These are phyloP conservation scores for Aspergillus nanangensis DNA, from an alignment of 495 filamentous ascomycete species.

Conservation along the genomic window DNA sequence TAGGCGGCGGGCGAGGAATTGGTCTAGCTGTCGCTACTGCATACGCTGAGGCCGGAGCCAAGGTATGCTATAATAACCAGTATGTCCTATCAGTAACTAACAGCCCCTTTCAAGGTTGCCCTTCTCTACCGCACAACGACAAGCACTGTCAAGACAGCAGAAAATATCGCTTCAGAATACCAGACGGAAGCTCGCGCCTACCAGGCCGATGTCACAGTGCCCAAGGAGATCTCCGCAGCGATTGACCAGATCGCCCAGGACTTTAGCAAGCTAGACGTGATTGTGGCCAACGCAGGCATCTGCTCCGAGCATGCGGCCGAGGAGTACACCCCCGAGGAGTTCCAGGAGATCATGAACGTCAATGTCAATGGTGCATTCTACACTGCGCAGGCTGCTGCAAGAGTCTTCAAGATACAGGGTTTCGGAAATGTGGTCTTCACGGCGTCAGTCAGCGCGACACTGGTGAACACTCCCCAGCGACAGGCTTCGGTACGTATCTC, in stretches of 20 bases:
- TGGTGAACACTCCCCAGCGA: conserved; percentile 28
- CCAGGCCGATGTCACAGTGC: conserved; percentile 57
- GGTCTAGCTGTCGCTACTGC: conserved; percentile 63
- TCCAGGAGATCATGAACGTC: conserved; percentile 22
- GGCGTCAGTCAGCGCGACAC: conserved; percentile 20
- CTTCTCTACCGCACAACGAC: conserved; percentile 74
- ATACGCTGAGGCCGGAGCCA: conserved; percentile 71
- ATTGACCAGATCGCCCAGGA: conserved; percentile 53
- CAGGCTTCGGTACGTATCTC: conserved; percentile 28
- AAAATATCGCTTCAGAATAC: conserved; percentile 58
- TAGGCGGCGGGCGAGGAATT: conserved; percentile 68
- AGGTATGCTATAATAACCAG: conserved; percentile 28
- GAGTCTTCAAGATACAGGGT: conserved; percentile 22
- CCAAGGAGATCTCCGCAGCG: conserved; percentile 44
- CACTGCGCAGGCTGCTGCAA: conserved; percentile 32
- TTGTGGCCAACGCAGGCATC: conserved; percentile 70
- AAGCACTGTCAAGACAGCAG: conserved; percentile 57
- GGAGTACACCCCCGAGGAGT: conserved; percentile 14
- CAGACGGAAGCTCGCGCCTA: conserved; percentile 60
- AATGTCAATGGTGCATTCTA: conserved; percentile 33
- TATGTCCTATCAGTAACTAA: conserved; percentile 30
- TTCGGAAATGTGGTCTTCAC: conserved; percentile 23
- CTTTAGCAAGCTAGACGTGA: conserved; percentile 66
- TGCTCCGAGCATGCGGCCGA: conserved; percentile 28
- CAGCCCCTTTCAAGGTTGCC: conserved; percentile 25